Evolutionary conservation across 805 yeast genomes (phyloP).

Genomic region (Saccharomycopsis sp.): DNA sequence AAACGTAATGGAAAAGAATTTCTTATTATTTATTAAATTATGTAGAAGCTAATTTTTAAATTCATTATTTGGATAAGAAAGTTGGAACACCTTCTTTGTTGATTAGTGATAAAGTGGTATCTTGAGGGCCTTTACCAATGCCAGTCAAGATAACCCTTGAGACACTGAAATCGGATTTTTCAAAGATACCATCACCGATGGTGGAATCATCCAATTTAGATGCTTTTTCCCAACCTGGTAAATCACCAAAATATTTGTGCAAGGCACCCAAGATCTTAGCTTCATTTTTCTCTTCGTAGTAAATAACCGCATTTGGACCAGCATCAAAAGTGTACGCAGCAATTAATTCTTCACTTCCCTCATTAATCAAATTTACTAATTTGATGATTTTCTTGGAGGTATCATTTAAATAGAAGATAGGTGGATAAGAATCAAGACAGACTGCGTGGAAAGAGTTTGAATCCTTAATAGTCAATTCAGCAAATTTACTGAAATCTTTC

Average conservation of each 20-base stretch:
- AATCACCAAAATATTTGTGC: constrained; percentile 47
- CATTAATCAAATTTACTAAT: constrained; percentile 72
- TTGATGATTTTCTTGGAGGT: constrained; percentile 79
- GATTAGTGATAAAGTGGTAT: constrained; percentile 48
- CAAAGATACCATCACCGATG: constrained; percentile 32
- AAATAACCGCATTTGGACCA: constrained; percentile 97
- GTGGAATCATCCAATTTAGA: constrained; percentile 27
- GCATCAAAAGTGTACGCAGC: constrained; percentile 99
- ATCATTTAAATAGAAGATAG: constrained; percentile 90
- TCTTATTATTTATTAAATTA: too few species aligned
- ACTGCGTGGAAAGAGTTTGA: constrained; percentile 97
- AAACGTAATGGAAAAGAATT: too few species aligned
- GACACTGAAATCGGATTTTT: constrained; percentile 35
- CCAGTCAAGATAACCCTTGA: constrained; percentile 76
- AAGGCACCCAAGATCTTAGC: constrained; percentile 64
- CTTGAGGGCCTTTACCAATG: constrained; percentile 84
- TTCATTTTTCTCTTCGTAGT: constrained; percentile 76
- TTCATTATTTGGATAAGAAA: constrained; percentile 13
- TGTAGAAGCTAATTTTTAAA: too few species aligned
- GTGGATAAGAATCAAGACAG: constrained; percentile 93
- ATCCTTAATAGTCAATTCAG: constrained; percentile 89
- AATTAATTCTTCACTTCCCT: constrained; percentile 33
- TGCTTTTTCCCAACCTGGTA: constrained; percentile 60
- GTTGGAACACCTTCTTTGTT: constrained; percentile 59
- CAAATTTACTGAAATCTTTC: constrained; percentile 77